These are phyloP conservation scores for Xerocomus brunneocitrinus DNA, from an alignment of 768 basidiomycete genomes.

Conservation along the genomic window DNA sequence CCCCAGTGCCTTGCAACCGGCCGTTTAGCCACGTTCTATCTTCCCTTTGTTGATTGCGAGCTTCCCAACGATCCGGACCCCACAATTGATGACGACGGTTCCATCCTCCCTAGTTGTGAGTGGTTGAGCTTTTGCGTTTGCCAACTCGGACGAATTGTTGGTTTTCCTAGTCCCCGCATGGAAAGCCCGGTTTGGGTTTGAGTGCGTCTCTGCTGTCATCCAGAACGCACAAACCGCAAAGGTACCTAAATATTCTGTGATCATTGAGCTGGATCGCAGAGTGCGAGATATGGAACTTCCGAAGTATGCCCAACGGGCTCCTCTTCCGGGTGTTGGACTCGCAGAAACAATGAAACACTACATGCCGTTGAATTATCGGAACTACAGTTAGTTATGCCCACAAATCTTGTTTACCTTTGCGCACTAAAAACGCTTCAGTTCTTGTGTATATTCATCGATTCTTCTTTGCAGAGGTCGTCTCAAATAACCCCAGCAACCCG, in stretches of 20 bases:
- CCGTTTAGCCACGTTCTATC: slow-evolving; percentile 60
- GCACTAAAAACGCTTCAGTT: slow-evolving; percentile 34
- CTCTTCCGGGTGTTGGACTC: slow-evolving; percentile 47
- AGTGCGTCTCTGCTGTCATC: slow-evolving; percentile 64
- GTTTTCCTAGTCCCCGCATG: slow-evolving; percentile 51
- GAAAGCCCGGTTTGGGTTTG: slow-evolving; percentile 65
- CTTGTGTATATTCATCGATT: slow-evolving; percentile 70
- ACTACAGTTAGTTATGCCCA: slow-evolving; percentile 47
- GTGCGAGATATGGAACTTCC: slow-evolving; percentile 67
- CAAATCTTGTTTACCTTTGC: background rate
- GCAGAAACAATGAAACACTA: slow-evolving; percentile 66
- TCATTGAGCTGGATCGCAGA: slow-evolving; percentile 60
- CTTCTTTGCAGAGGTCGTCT: slow-evolving; percentile 71
- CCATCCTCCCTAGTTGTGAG: slow-evolving; percentile 56
- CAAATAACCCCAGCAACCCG: slow-evolving; percentile 60
- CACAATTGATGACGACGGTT: slow-evolving; percentile 55
- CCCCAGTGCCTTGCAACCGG: slow-evolving; percentile 64
- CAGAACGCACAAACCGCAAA: slow-evolving; percentile 63
- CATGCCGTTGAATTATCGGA: slow-evolving; percentile 71
- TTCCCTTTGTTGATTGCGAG: slow-evolving; percentile 71
- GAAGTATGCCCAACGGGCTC: slow-evolving; percentile 49
- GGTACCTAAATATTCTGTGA: slow-evolving; percentile 57
- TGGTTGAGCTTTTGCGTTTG: slow-evolving; percentile 2
- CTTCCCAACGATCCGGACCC: slow-evolving; percentile 58
- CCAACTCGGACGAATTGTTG: background rate